These are phyloP conservation scores for Psidium guajava DNA, from an alignment of 345 rosid genomes.

Conservation along the genomic window DNA sequence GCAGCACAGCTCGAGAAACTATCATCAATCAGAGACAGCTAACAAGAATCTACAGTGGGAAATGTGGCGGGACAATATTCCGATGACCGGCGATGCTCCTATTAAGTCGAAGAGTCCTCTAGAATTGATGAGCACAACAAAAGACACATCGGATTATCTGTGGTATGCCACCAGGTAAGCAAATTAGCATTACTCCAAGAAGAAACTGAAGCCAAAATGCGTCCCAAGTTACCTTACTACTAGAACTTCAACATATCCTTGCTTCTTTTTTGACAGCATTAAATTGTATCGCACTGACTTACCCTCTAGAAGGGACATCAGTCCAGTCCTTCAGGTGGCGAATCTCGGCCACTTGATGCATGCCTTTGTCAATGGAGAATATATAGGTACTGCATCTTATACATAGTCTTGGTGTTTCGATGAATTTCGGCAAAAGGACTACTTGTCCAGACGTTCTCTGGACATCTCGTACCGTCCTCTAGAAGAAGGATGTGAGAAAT, in stretches of 20 bases:
- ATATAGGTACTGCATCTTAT: slow-evolving; percentile 8
- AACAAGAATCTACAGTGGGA: slow-evolving; percentile 25
- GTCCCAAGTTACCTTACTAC: neutral
- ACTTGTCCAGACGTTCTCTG: neutral
- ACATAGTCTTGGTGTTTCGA: neutral
- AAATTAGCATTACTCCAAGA: neutral
- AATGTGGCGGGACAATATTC: slow-evolving; percentile 21
- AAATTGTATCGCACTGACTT: slow-evolving; percentile 13
- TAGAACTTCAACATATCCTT: neutral
- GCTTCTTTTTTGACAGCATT: slow-evolving; percentile 13
- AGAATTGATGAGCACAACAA: slow-evolving; percentile 18
- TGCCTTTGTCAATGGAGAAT: slow-evolving; percentile 31
- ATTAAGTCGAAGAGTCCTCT: slow-evolving; percentile 6
- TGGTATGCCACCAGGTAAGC: slow-evolving; percentile 30
- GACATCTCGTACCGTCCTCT: neutral
- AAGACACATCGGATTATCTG: slow-evolving; percentile 26
- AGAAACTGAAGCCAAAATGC: neutral
- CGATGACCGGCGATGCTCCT: neutral
- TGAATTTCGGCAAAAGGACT: neutral
- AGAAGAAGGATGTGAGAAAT: neutral
- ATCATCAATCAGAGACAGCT: slow-evolving; percentile 7
- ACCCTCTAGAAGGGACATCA: slow-evolving; percentile 10
- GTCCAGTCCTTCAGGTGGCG: slow-evolving; percentile 27
- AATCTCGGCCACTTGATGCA: slow-evolving; percentile 33
- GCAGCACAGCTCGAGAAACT: slow-evolving; percentile 30